Evolutionary conservation across 2,329 filamentous ascomycete genomes (phyloP), one percentile per base, ranked within the genome.

Genomic region (Venturia carpophila): DNA sequence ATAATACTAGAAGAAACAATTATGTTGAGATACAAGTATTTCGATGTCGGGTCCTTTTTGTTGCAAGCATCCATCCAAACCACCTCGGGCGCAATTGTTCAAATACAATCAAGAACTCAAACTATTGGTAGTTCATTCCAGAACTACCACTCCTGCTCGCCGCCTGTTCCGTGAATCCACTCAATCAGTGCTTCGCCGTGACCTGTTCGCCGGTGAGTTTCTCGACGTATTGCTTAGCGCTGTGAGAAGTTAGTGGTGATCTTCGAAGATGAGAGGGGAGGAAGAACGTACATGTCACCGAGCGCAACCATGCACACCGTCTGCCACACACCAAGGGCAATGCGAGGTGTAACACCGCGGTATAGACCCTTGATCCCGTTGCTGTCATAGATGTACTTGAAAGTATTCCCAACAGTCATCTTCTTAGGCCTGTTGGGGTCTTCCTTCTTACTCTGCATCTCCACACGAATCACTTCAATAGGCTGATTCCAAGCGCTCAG

Each of bases 271-370:
- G 52, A n/a, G 30, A 9, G 41, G 21, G 13, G 62, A 10, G 24
- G 34, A 63, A 67, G 63, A 71, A 86, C 91, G 83, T 80, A 95
- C 92, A 96, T 92, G 81, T 97, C 94, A 80, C 94, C 94, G 78
- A 97, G 84, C 74, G 93, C 94, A 79, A 99, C 94, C 94, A 99
- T 99, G 84, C 94, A 99, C 74, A 99, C 89, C 68, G 94, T 99
- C 84, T 99, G 94, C 94, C 94, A 99, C 81, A 99, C 86, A 75
- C 94, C 89, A 69, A 99, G 87, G 71, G 92, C 92, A 76, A 99
- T 92, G 77, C 94, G 88, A 72, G 94, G 94, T 71, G 91, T 84
- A 69, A 99, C 93, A 75, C 94, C 94, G 75, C 94, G 91, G 84
- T 99, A 99, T 70, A 99, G 83, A 74, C 94, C 94, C 82, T 87